Evolutionary conservation across 2,329 filamentous ascomycete genomes (phyloP), one percentile per base, ranked within the genome.

Genomic region (Aspergillus sergii): DNA sequence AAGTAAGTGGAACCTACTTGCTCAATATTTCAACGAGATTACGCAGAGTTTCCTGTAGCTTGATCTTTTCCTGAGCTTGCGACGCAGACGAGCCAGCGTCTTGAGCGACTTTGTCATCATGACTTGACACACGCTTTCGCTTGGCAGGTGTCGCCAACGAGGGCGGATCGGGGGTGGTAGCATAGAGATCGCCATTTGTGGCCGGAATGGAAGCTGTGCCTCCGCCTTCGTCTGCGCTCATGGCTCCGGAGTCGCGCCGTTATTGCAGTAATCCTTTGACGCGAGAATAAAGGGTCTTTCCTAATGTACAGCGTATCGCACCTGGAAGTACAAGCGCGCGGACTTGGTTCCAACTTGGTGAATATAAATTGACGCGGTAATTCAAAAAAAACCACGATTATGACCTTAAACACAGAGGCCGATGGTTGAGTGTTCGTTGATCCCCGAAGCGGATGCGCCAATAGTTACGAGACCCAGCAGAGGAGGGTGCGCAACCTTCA

Each of bases 121-220:
- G 71, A 58, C 72, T 71, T 26, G 76, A 73, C 21, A 69, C 71
- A 65, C 78, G 78, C 72, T 80, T 81, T 72, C 79, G 77, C 67
- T 81, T 81, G 51, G 73, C 77, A 57, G 78, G 73, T 34, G 77
- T 78, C 59, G 76, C 72, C 55, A 71, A 63, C 34, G 68, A 67
- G 59, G 71, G 66, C 12, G 72, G 65, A 56, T 78, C 74, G 56
- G 73, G 66, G 53, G 71, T 68, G 32, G 68, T 64, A 39, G 69
- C 67, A 65, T 71, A 69, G 36, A 72, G 66, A 59, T 77, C 75
- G 54, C 77, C 76, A 68, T 79, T 78, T 61, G 72, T 72, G 59
- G 70, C 62, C 48, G 74, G 70, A 62, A 76, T 73, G 36, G 69
- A 69, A 58, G 69, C 68, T 58, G 69, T 66, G 46, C 72, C 69